Percentiles rank a stretch among this genome's conserved stretches.
Conservation (phyloP, 225 moss, liverwort and hornwort genomes). For the Pseudoscleropodium purum region DNA sequence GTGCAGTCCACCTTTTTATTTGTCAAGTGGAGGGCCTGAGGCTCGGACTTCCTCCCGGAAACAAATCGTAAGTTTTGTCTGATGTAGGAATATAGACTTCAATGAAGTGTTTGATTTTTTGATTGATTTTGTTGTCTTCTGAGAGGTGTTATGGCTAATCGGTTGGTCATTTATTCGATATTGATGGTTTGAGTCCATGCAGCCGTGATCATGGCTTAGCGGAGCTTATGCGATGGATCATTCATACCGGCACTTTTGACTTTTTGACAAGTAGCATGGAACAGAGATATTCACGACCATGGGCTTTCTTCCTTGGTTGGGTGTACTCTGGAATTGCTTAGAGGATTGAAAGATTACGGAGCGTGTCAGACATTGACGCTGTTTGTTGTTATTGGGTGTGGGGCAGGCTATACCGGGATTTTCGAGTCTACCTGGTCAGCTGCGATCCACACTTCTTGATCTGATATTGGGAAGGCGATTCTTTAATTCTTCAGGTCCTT, state of each 20-base stretch:
- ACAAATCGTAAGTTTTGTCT: not conserved
- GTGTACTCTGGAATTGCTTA: no score
- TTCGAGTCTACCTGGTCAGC: not conserved
- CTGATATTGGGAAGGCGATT: not conserved
- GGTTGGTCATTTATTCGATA: not conserved
- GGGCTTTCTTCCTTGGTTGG: not conserved
- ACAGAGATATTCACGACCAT: no score
- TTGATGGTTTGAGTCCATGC: not conserved
- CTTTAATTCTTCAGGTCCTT: no score
- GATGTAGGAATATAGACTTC: not conserved
- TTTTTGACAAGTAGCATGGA: not conserved
- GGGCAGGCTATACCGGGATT: not conserved
- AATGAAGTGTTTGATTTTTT: not conserved
- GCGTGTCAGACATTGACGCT: not conserved
- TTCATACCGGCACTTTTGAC: not conserved
- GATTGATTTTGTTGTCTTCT: not conserved
- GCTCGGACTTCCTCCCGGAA: not conserved
- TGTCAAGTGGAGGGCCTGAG: not conserved
- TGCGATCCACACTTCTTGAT: not conserved
- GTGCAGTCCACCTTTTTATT: not conserved
- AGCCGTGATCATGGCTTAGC: not conserved
- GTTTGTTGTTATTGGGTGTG: not conserved
- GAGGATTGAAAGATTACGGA: not conserved
- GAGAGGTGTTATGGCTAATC: not conserved
- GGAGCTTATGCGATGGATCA: no score